Evolutionary conservation across 441 rosid genomes (phyloP), one percentile per base, ranked within the genome.

Genomic region (Flueggea neowawraea): DNA sequence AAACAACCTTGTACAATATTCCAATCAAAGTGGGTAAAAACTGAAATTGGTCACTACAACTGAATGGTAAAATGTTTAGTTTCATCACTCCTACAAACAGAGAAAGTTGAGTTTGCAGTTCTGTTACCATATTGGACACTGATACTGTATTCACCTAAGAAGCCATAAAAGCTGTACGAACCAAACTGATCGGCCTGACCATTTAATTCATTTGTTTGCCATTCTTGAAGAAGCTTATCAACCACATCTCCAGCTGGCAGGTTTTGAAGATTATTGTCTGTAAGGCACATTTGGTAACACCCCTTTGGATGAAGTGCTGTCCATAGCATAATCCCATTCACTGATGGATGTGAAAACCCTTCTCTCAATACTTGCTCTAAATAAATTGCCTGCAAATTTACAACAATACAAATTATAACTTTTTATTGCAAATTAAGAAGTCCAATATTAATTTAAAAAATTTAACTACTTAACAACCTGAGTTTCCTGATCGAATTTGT

Each of bases 321-420:
- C 96, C 96, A 92, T 4, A 86, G 80, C 76, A 88, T 80, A 22
- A 92, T 90, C 60, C 98, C 91, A 12, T 80, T 73, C 66, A 92
- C 79, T 0, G 87, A 75, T 28, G 90, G 95, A 55, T 88, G 95
- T 9, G 96, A 92, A n/a, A 84, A 92, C 32, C 95, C 98, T 80
- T 92, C 98, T 63, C 85, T 83, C 59, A 88, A 14, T 52, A 88
- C 95, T 76, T 86, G 80, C 44, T 92, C 96, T 28, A 88, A 74
- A 66, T 84, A 81, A 5, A 66, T 12, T n/a, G 84, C 96, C 93
- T 85, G 76, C 44, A n/a, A 44, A 63, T 31, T 2, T 0, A 52
- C 3, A 31, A 36, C n/a, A 13, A 22, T 50, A 64, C 6, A 10
- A 10, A 4, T 12, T 56, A 15, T 2, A 8, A 3, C 43, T 1